Evolutionary conservation across 495 filamentous ascomycete species (phyloP).

Genomic region (Parathielavia hyrcaniae): DNA sequence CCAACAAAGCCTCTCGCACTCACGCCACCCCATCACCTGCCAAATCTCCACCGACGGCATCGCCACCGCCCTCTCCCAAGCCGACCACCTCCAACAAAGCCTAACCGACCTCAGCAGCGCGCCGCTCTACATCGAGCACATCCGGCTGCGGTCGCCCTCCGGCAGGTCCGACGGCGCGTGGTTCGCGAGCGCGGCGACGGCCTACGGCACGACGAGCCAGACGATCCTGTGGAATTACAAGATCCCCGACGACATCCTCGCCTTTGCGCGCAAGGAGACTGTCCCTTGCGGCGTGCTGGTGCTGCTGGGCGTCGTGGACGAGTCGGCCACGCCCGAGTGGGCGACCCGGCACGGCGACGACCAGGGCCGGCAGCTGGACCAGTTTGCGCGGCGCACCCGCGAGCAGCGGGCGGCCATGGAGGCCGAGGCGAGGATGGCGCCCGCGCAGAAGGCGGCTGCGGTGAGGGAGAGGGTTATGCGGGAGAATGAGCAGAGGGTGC

Average conservation of each 20-base stretch:
- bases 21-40: constrained; percentile 36
- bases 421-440: constrained; percentile 44
- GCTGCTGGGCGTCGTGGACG: constrained; percentile 46
- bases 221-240: constrained; percentile 56
- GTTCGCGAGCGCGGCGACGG: constrained; percentile 53
- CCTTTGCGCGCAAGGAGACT: constrained; percentile 47
- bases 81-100: constrained; percentile 5
- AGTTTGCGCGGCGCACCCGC: constrained; percentile 30
- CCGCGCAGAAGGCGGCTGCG: constrained; percentile 43
- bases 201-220: constrained; percentile 46
- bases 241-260: constrained; percentile 48
- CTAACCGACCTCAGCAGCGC: not conserved
- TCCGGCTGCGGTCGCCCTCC: constrained; percentile 28
- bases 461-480: constrained; percentile 29
- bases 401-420: constrained; percentile 40
- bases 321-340: constrained; percentile 53
- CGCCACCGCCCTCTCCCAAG: constrained; percentile 35
- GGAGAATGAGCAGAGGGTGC: constrained; percentile 36
- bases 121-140: constrained; percentile 38
- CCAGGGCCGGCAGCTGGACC: constrained; percentile 25
- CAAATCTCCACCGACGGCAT: constrained; percentile 42
- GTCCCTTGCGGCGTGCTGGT: constrained; percentile 60
- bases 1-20: constrained; percentile 23
- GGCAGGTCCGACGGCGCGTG: constrained; percentile 44
- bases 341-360: constrained; percentile 41